Conservation (phyloP, 495 filamentous ascomycete genomes). For the Hypomontagnella submonticulosa region DNA sequence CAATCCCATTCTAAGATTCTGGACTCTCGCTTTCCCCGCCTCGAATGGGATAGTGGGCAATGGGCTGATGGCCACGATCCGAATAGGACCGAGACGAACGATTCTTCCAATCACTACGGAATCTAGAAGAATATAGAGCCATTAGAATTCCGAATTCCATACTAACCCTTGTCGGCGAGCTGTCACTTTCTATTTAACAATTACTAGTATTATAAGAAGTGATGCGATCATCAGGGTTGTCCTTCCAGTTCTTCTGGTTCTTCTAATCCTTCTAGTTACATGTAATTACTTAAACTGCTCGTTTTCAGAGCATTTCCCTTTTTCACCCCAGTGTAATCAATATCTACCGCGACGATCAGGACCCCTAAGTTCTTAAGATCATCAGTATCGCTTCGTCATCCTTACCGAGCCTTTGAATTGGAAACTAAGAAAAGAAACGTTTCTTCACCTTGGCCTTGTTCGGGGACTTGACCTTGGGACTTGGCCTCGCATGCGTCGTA, state of each 20-base stretch:
- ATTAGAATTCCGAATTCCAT: constrained; percentile 17
- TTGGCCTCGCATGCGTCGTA: constrained; percentile 25
- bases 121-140: constrained; percentile 41
- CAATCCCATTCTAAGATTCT: constrained; percentile 36
- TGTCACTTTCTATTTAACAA: neutral
- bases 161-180: constrained; percentile 11
- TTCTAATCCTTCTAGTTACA: too few relatives aligned
- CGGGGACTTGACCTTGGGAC: constrained; percentile 7
- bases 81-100: constrained; percentile 40
- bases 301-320: constrained; percentile 13
- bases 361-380: neutral
- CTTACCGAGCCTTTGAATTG: constrained; percentile 3
- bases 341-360: constrained; percentile 3
- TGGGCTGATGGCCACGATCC: constrained; percentile 34
- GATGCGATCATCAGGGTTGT: constrained; percentile 4
- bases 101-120: constrained; percentile 29
- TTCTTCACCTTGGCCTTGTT: constrained; percentile 12
- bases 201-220: neutral
- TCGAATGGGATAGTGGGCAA: constrained; percentile 30
- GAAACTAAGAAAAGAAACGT: neutral
- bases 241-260: neutral
- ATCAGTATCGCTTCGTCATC: too few relatives aligned
- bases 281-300: neutral
- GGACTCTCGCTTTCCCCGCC: constrained; percentile 17
- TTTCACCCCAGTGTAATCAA: constrained; percentile 4